A percentile compares a stretch with the other conserved stretches of the same genome.
These are phyloP conservation scores for Chrysoporthe austroafricana DNA, from an alignment of 2,329 filamentous ascomycete genomes.

Conservation along the genomic window DNA sequence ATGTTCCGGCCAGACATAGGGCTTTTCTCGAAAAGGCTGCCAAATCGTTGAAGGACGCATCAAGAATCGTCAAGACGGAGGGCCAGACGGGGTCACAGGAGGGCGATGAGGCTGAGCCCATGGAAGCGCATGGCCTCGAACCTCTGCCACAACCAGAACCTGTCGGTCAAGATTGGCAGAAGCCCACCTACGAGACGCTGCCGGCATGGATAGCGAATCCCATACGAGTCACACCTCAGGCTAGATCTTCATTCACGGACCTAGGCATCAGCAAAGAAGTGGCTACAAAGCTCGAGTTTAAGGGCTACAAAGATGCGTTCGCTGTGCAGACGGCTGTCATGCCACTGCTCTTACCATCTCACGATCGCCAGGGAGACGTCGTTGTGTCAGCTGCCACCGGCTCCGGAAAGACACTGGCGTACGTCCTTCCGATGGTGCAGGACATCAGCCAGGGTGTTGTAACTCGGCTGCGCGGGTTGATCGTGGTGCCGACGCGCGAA, in stretches of 20 bases:
- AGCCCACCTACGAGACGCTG: conserved; percentile 75
- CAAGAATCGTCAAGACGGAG: conserved; percentile 37
- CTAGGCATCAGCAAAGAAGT: conserved; percentile 66
- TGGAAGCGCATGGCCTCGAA: conserved; percentile 68
- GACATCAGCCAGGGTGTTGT: conserved; percentile 68
- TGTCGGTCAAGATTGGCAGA: conserved; percentile 57
- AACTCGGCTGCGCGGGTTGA: conserved; percentile 74
- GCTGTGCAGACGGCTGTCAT: conserved; percentile 81
- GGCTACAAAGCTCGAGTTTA: conserved; percentile 65
- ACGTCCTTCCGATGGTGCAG: conserved; percentile 83
- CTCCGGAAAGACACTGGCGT: conserved; percentile 93
- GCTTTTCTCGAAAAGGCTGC: conserved; percentile 39
- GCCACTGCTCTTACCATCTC: conserved; percentile 73
- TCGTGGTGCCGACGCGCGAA: conserved; percentile 90
- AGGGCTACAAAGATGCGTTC: conserved; percentile 72
- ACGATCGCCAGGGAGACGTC: conserved; percentile 72
- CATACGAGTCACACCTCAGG: conserved; percentile 66
- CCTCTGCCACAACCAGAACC: conserved; percentile 80
- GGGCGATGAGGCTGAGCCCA: conserved; percentile 36
- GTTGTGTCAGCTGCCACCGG: conserved; percentile 92
- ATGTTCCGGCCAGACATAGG: conserved; percentile 32
- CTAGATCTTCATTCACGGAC: conserved; percentile 62
- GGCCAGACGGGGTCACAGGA: conserved; percentile 33
- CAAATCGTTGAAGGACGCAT: conserved; percentile 34
- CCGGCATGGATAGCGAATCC: conserved; percentile 82